phyloP scores from a whole-genome alignment of 148 eudicot species.

The Tetragonia tetragonoides region DNA sequence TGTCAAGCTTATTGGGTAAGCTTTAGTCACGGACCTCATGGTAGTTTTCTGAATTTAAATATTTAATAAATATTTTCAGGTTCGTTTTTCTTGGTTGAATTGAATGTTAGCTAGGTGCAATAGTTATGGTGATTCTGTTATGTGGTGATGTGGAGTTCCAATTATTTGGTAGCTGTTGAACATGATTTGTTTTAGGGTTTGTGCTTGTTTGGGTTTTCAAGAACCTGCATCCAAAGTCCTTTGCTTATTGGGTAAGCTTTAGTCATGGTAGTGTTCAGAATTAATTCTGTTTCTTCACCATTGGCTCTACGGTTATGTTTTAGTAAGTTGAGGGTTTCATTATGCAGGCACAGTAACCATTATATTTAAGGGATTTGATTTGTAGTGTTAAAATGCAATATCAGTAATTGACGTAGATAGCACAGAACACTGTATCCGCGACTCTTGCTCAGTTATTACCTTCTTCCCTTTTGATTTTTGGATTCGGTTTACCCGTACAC shows the following conservation, averaged over 20 bases:
- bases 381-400: not conserved
- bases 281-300: no score
- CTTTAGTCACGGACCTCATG: not conserved
- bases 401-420: no score
- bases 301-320: no score
- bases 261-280: not conserved
- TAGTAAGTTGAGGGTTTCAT: not conserved
- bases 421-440: no score
- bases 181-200: not conserved
- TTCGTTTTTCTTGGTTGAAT: not conserved
- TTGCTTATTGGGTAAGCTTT: not conserved
- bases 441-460: no score
- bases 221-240: not conserved
- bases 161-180: not conserved
- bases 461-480: no score
- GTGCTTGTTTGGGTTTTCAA: not conserved
- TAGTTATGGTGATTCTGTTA: not conserved
- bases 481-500: no score
- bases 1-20: not conserved
- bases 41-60: not conserved
- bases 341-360: not conserved
- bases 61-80: not conserved
- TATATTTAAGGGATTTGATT: not conserved
- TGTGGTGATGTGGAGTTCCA: not conserved
- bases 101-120: not conserved